These are phyloP conservation scores for Diaporthe amygdali DNA, from an alignment of 2,329 filamentous ascomycete genomes.

Conservation along the genomic window DNA sequence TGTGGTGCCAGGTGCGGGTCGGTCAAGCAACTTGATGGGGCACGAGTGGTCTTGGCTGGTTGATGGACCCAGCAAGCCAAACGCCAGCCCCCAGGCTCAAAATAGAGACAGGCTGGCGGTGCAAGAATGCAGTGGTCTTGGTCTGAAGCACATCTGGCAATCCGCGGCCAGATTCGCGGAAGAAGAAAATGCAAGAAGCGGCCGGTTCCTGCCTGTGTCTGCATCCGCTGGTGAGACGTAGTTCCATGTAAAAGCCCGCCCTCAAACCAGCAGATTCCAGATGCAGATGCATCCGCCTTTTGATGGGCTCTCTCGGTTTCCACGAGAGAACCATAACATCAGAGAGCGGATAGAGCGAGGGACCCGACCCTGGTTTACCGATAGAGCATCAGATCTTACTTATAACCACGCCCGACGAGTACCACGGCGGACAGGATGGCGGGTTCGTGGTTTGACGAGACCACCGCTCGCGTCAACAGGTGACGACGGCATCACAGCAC, in stretches of 20 bases:
- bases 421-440: background rate
- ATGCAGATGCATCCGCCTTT: background rate
- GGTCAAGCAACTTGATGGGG: background rate
- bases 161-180: background rate
- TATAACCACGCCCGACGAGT: background rate
- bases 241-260: background rate
- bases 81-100: slow-evolving; percentile 10
- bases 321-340: background rate
- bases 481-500: background rate
- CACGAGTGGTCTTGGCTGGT: background rate
- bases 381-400: background rate
- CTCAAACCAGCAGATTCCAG: background rate
- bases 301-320: background rate
- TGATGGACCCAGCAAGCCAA: background rate
- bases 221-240: background rate
- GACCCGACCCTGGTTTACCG: slow-evolving; percentile 1
- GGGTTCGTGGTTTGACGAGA: background rate
- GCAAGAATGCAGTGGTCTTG: background rate
- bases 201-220: background rate
- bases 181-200: background rate
- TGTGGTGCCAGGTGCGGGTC: background rate
- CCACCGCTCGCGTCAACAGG: background rate
- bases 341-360: background rate
- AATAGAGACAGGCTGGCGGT: slow-evolving; percentile 4
- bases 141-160: background rate